A percentile compares a stretch with the other conserved stretches of the same genome.
Evolutionary conservation across 140 eudicot genomes (phyloP).

Genomic region (Oenanthe javanica): DNA sequence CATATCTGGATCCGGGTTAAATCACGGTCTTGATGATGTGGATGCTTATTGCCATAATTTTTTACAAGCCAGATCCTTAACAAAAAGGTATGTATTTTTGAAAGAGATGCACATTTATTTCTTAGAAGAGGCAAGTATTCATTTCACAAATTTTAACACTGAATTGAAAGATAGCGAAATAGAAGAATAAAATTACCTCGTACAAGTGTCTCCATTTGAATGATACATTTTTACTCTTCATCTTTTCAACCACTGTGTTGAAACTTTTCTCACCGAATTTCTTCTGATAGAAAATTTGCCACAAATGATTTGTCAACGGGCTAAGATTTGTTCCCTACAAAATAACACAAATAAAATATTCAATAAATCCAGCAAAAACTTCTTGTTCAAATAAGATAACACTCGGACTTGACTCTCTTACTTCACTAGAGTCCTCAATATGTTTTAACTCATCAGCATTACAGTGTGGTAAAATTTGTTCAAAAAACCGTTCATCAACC

Average conservation of each 20-base stretch:
- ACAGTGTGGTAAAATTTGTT: slow-evolving; percentile 79
- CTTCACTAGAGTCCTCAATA: slow-evolving; percentile 34
- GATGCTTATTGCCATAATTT: neutral
- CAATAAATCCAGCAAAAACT: neutral
- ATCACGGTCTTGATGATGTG: neutral
- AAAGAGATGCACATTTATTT: neutral
- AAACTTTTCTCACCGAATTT: slow-evolving; percentile 65
- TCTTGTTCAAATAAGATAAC: neutral
- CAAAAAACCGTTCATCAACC: slow-evolving; percentile 57
- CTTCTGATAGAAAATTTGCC: slow-evolving; percentile 63
- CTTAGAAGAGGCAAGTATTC: neutral
- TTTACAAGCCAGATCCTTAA: neutral
- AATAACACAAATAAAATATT: neutral
- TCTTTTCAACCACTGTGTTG: slow-evolving; percentile 59
- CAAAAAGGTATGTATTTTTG: neutral
- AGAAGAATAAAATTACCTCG: slow-evolving; percentile 43
- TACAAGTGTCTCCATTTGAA: slow-evolving; percentile 66
- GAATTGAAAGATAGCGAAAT: neutral
- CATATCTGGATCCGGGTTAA: neutral
- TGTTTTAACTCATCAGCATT: slow-evolving; percentile 62
- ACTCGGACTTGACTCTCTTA: neutral
- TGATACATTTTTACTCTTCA: slow-evolving; percentile 42
- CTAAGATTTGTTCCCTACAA: slow-evolving; percentile 79
- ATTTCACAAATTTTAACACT: neutral
- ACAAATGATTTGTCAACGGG: slow-evolving; percentile 64